These are phyloP conservation scores for Polychaeton citri DNA, from an alignment of 2,329 filamentous ascomycete genomes.

Conservation along the genomic window DNA sequence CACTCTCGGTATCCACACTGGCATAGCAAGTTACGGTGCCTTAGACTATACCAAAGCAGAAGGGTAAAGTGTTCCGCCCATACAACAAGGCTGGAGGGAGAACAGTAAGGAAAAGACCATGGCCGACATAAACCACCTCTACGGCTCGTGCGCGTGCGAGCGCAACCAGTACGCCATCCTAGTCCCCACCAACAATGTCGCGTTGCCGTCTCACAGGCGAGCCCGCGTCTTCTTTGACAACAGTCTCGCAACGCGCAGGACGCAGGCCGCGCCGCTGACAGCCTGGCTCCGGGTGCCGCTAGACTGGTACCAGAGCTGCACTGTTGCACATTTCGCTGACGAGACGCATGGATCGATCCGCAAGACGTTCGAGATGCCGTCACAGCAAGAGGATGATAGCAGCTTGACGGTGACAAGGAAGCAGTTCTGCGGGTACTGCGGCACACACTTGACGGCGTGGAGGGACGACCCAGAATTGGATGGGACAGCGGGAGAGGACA, in stretches of 20 bases:
- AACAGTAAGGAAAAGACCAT: too few relatives aligned
- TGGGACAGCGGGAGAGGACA: slow-evolving; percentile 28
- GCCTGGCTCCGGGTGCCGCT: slow-evolving; percentile 76
- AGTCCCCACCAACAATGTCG: slow-evolving; percentile 44
- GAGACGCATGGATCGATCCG: slow-evolving; percentile 42
- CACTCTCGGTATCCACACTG: too few relatives aligned
- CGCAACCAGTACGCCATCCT: slow-evolving; percentile 69
- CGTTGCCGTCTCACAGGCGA: slow-evolving; percentile 24
- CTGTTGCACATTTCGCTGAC: slow-evolving; percentile 62
- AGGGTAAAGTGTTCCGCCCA: too few relatives aligned
- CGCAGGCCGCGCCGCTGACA: slow-evolving; percentile 58
- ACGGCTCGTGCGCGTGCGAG: slow-evolving; percentile 72
- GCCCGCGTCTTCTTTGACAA: slow-evolving; percentile 66
- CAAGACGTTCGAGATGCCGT: slow-evolving; percentile 25
- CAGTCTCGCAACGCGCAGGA: slow-evolving; percentile 42
- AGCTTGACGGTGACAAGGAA: slow-evolving; percentile 37
- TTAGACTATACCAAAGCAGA: too few relatives aligned
- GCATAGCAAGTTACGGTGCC: too few relatives aligned
- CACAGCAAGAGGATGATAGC: neutral
- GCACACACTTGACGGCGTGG: slow-evolving; percentile 75
- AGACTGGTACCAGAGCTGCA: slow-evolving; percentile 64
- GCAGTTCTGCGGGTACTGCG: slow-evolving; percentile 85
- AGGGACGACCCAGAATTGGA: slow-evolving; percentile 41
- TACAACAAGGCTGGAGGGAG: too few relatives aligned
- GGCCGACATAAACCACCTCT: slow-evolving; percentile 31